Conservation (phyloP, 1,284 basidiomycete genomes). For the Cryptococcus neoformans region DNA sequence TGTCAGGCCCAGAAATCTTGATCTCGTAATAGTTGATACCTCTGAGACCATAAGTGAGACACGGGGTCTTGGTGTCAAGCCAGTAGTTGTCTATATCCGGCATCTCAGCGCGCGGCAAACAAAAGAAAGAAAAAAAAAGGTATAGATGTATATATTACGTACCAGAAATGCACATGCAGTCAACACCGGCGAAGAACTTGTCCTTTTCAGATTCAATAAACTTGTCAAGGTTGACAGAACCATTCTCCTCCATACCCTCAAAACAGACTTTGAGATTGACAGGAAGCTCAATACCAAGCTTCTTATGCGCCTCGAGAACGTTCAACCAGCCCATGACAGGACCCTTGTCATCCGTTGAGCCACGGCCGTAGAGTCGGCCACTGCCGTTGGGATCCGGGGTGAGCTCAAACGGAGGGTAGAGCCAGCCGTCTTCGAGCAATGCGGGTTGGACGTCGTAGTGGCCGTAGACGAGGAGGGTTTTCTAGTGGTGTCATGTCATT, state of each 20-base stretch:
- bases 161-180: slow-evolving; percentile 90
- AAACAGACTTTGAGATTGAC: slow-evolving; percentile 95
- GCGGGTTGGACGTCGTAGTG: slow-evolving; percentile 62
- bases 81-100: slow-evolving; percentile 49
- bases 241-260: slow-evolving; percentile 98
- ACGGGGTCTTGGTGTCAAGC: slow-evolving; percentile 52
- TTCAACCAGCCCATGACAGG: slow-evolving; percentile 93
- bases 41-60: slow-evolving; percentile 58
- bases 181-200: slow-evolving; percentile 84
- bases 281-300: slow-evolving; percentile 72
- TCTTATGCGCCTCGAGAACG: slow-evolving; percentile 80
- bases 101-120: background rate
- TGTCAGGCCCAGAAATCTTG: slow-evolving; percentile 75
- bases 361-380: slow-evolving; percentile 73
- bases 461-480: slow-evolving; percentile 88
- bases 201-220: slow-evolving; percentile 78
- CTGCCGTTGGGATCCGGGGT: slow-evolving; percentile 56
- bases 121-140: slow-evolving; percentile 2
- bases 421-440: slow-evolving; percentile 80
- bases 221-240: slow-evolving; percentile 89
- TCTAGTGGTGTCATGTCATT: slow-evolving; percentile 49
- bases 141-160: slow-evolving; percentile 35
- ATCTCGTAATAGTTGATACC: slow-evolving; percentile 89
- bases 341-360: slow-evolving; percentile 91
- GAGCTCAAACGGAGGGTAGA: slow-evolving; percentile 85